Evolutionary conservation across 2,329 filamentous ascomycete genomes (phyloP), one percentile per base, ranked within the genome.

Genomic region (Atkinsonella hypoxylon): DNA sequence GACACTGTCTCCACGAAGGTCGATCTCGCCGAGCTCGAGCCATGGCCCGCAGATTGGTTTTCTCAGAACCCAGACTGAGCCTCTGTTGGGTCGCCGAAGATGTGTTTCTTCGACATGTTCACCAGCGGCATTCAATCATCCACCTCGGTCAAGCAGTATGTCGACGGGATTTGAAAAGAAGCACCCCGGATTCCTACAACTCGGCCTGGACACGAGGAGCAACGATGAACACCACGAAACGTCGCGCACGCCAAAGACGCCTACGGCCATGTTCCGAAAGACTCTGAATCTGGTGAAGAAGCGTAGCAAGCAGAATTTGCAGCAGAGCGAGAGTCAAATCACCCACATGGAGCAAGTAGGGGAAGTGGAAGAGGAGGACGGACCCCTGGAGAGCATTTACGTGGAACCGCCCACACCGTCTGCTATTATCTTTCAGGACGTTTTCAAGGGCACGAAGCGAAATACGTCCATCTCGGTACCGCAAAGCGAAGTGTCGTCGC

Each of bases 241-340:
- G 12, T 18, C 62, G 6, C 67, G 68, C 54, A 61, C 68, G 3
- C 70, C 73, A 20, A 72, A 63, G 61, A 72, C 72, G 12, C 70
- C 73, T 1, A 71, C 71, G 1, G 65, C 66, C 32, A 66, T 79
- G 50, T 70, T 80, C 54, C 76, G 73, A 59, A 72, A 75, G 57
- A 77, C 76, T 3, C 64, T 81, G 42, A 78, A 70, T 57, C 65
- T 81, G 31, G 73, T 73, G 46, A 70, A 72, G 59, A 79, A 78
- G 70, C 71, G 74, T 55, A 81, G 77, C 66, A 70, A 70, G 50
- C 73, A 74, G 8, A 66, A 67, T 22, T 66, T 81, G 54, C 69
- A 65, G 56, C 56, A 62, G 12, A 61, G 65, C 43, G 66, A 66
- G 32, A 59, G 60, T n/a, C 58, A 59, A 38, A 64, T 67, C 8